These are phyloP conservation scores for Saccharomycopsis olivae DNA, from an alignment of 805 yeast genomes.

Conservation along the genomic window DNA sequence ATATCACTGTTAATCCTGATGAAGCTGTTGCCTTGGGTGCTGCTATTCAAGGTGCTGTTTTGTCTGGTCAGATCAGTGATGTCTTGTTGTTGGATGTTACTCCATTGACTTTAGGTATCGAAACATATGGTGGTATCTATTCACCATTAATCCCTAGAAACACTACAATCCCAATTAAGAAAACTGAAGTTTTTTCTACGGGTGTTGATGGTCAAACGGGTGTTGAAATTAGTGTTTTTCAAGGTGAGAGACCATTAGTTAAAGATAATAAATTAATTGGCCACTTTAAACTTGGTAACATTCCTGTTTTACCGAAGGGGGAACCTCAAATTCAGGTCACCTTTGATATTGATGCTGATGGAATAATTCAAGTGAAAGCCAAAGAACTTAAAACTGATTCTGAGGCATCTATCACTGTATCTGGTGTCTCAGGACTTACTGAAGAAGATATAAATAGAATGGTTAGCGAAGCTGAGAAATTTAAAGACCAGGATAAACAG, in stretches of 20 bases:
- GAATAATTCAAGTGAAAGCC: constrained; percentile 73
- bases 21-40: constrained; percentile 92
- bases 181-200: constrained; percentile 65
- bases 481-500: constrained; percentile 49
- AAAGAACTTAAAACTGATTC: constrained; percentile 69
- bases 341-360: constrained; percentile 76
- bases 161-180: constrained; percentile 66
- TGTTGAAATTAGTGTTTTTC: constrained; percentile 67
- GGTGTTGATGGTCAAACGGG: constrained; percentile 83
- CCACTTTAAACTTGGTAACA: constrained; percentile 58
- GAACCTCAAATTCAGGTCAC: constrained; percentile 70
- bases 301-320: constrained; percentile 71
- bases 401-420: constrained; percentile 64
- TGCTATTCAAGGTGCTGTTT: constrained; percentile 80
- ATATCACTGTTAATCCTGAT: constrained; percentile 74
- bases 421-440: constrained; percentile 59
- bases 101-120: constrained; percentile 74
- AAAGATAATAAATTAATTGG: constrained; percentile 72
- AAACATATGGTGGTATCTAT: constrained; percentile 77
- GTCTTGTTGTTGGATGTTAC: constrained; percentile 74
- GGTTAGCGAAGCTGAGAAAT: constrained; percentile 55
- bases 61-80: constrained; percentile 74
- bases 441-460: constrained; percentile 57
- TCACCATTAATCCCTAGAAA: constrained; percentile 71
- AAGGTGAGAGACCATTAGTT: constrained; percentile 74